Percentiles rank a stretch among this genome's conserved stretches.
Evolutionary conservation across 768 basidiomycete species (phyloP).

Genomic region (Lepiota brunneoincarnata): DNA sequence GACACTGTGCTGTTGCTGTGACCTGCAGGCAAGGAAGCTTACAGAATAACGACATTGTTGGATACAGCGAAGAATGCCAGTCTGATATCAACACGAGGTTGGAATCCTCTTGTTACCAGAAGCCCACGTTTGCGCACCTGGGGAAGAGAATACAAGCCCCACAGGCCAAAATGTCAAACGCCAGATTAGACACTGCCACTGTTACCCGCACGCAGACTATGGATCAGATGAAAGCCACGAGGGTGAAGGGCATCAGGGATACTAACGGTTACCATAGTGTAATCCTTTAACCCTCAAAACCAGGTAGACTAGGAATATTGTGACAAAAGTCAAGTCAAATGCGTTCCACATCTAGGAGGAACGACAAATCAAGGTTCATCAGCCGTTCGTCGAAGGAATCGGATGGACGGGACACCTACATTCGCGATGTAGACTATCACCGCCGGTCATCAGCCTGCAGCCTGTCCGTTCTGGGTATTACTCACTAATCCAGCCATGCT

Average conservation of each 20-base stretch:
- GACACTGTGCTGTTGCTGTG: neutral
- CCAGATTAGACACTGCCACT: slow-evolving; percentile 55
- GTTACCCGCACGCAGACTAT: neutral
- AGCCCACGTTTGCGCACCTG: slow-evolving; percentile 38
- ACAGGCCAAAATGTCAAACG: slow-evolving; percentile 83
- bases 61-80: slow-evolving; percentile 80
- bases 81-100: slow-evolving; percentile 24
- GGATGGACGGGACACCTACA: slow-evolving; percentile 32
- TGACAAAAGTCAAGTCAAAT: slow-evolving; percentile 75
- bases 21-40: slow-evolving; percentile 20
- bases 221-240: neutral
- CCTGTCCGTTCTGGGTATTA: neutral
- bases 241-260: slow-evolving; percentile 10
- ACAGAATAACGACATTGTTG: slow-evolving; percentile 80
- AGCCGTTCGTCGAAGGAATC: neutral
- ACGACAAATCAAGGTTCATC: slow-evolving; percentile 1
- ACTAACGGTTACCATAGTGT: slow-evolving; percentile 46
- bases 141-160: slow-evolving; percentile 86
- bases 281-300: slow-evolving; percentile 66
- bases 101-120: neutral
- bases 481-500: slow-evolving; percentile 87
- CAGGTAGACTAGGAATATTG: slow-evolving; percentile 69
- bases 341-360: slow-evolving; percentile 80
- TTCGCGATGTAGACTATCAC: slow-evolving; percentile 79
- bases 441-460: slow-evolving; percentile 1